Evolutionary conservation across 2,329 filamentous ascomycete genomes (phyloP), one percentile per base, ranked within the genome.

Genomic region (Fusarium nisikadoi): DNA sequence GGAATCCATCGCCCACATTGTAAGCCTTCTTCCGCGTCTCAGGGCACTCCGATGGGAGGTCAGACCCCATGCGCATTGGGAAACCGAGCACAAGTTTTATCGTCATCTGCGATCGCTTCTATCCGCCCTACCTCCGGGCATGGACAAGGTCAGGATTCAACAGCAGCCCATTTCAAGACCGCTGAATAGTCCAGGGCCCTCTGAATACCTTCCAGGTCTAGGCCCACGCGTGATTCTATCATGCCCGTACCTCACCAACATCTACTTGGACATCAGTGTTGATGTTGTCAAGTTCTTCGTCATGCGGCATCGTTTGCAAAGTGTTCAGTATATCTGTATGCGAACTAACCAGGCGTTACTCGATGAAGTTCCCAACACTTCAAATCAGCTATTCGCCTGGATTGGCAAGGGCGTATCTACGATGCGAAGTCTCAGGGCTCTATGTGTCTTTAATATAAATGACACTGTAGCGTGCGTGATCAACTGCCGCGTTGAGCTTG

Each of bases 171-270:
- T 8, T 0, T 50, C 46, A 3, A 35, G 23, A 10, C n/a, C 46
- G 12, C 29, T 10, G 4, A 14, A 8, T 9, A 25, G 46, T 10
- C 17, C 16, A 8, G 17, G 3, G 4, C 16, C n/a, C 0, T 35
- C 29, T 33, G 8, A 35, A 2, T 2, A 35, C 1, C 46, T 13
- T 1, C 29, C 29, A 23, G 16, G 11, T 5, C 29, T 50, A 5
- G 46, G 46, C 1, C 8, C 6, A 14, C 16, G 16, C 33, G 29
- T 50, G 12, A 19, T 50, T 3, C 16, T 19, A 5, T 13, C 16
- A 50, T 50, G 46, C 7, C n/a, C 46, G 7, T 33, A 35, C 13
- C 46, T 50, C 4, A 19, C 16, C n/a, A 35, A 50, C 6, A 50
- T 50, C 4, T 50, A 50, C 16, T 0, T 50, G 2, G 46, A 50